Base-by-base conservation (phyloP, 306 rosid species). In the Prunus armeniaca region DNA sequence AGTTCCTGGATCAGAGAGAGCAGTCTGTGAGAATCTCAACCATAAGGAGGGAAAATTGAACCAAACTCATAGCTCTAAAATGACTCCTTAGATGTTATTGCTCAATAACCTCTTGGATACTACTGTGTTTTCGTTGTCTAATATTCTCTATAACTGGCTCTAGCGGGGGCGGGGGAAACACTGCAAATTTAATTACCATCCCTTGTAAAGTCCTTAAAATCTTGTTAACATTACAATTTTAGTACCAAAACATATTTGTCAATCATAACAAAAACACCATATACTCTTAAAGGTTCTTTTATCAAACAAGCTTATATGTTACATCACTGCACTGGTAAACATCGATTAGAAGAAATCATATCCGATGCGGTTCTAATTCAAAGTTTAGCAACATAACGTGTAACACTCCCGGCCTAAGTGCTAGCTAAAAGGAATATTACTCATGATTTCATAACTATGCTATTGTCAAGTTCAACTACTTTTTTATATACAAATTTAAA, bases 1-100 rank as follows among this genome's bases (percentile, higher is more conserved):
- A 71, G 89, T 83, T 84, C 92, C 97, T 95, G 82, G 54, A 65
- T 17, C 34, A 71, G 4, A 77, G 63, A 52, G 60, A 25, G 72
- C 65, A 14, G 20, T 25, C 12, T 50, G 24, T n/a, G 15, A 68
- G 41, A 19, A 68, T 46, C 24, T 68, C 72, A 68, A 18, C 30
- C 27, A 67, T 15, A 5, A 41, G 20, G 63, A 57, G 22, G 57
- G 72, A 9, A 10, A 68, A 3, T n/a, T 68, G 57, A 8, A 47
- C 20, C 56, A 47, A 45, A 68, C 56, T 24, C 72, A 67, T 45
- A 67, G 11, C 38, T 22, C 56, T 46, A 67, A 11, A 22, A 7
- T 45, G 18, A 43, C 11, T 67, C 54, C 25, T 65, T 34, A 65
- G n/a, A 34, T 18, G 50, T 25, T 43, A 52, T 43, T 2, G 17